Evolutionary conservation across 331 rosid species (phyloP), one percentile per base, ranked within the genome.

Genomic region (Acacia concinna): DNA sequence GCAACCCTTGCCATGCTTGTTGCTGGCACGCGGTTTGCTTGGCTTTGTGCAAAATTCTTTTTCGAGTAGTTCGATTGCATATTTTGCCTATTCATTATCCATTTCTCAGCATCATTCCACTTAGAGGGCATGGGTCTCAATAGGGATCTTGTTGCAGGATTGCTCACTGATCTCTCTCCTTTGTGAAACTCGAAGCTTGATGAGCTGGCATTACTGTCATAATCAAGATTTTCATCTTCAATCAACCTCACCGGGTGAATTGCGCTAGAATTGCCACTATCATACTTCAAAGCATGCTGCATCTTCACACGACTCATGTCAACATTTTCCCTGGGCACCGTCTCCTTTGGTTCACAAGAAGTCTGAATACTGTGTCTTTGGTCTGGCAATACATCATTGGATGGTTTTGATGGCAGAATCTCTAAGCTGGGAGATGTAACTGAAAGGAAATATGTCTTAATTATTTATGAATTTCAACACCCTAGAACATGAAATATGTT

Each of bases 81-180:
- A 43, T 70, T 84, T 70, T 91, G 96, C 88, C 93, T 87, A 68
- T 64, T 90, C 91, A 95, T 84, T 81, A 95, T 92, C 98, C 98
- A 92, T 82, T 95, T 95, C 84, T 92, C 98, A 0, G 98, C 98
- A 74, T 95, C 98, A 3, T 95, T 91, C 98, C 98, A 95, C 89
- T 95, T 95, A 0, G 97, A 95, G 40, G 98, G 88, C 67, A 95
- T 90, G 2, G 97, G 97, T 70, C 97, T 89, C 68, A 91, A 80
- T 1, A 91, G 78, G 2, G 93, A 84, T 77, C 97, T 85, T 62
- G 91, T 47, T 17, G 84, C 84, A 25, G 81, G 90, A 76, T 84
- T 86, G 81, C 79, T 89, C 21, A 52, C 88, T 15, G 89, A 64
- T 73, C 92, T 91, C 81, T 95, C 98, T 73, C 97, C 96, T 69